Conservation (phyloP, 371 early-diverging fungal species). For the Circinella minor region DNA sequence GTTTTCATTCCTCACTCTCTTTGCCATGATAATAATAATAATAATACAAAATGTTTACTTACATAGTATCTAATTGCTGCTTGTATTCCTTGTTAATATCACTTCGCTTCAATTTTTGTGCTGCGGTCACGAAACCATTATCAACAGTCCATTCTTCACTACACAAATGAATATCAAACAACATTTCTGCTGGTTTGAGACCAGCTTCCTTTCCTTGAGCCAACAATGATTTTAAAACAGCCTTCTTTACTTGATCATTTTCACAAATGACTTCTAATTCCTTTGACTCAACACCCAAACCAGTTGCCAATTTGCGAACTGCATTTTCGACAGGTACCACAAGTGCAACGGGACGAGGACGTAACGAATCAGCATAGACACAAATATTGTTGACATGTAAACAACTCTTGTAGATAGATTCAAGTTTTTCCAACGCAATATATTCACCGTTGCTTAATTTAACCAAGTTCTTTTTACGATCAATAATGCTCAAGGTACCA, state of each 20-base stretch:
- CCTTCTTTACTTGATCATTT: conserved; percentile 32
- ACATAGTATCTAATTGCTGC: conserved; percentile 60
- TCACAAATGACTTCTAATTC: conserved; percentile 34
- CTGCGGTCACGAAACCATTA: conserved; percentile 75
- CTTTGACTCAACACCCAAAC: conserved; percentile 27
- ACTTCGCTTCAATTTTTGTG: conserved; percentile 86
- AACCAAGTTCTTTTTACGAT: conserved; percentile 84
- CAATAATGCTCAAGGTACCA: conserved; percentile 78
- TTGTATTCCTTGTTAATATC: conserved; percentile 68
- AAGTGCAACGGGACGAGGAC: conserved; percentile 72
- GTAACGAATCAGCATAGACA: conserved; percentile 82
- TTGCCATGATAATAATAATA: neutral
- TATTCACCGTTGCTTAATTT: conserved; percentile 94
- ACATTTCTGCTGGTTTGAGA: conserved; percentile 71
- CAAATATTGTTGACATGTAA: conserved; percentile 82
- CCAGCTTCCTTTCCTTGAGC: conserved; percentile 57
- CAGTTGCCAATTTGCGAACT: conserved; percentile 39
- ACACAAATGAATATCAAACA: conserved; percentile 56
- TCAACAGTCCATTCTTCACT: conserved; percentile 33
- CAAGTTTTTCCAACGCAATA: conserved; percentile 97
- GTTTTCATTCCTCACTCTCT: too few relatives aligned
- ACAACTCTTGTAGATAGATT: conserved; percentile 87
- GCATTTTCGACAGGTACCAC: conserved; percentile 70
- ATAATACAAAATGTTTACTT: conserved; percentile 21
- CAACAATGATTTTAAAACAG: conserved; percentile 33